Evolutionary conservation across 2,329 filamentous ascomycete species (phyloP).

Genomic region (Penicillium sp.): DNA sequence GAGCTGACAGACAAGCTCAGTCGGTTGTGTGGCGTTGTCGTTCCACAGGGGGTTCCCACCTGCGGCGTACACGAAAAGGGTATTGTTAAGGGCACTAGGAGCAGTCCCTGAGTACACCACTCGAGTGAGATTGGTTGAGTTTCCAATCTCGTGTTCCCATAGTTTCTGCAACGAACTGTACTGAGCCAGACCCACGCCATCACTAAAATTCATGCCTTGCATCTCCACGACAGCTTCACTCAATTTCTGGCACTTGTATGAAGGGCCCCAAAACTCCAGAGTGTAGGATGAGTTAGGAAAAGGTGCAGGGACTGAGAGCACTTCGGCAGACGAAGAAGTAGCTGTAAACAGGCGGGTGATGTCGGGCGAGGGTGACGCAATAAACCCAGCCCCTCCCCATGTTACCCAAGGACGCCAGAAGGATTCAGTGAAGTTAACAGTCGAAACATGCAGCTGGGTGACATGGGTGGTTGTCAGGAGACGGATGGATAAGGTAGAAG

Average conservation of each 20-base stretch:
- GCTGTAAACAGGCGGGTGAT: not conserved
- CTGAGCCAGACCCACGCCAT: not conserved
- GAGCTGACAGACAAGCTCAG: slow-evolving; percentile 12
- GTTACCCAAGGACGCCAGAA: not conserved
- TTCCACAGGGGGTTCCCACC: not conserved
- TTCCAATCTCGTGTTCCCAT: not conserved
- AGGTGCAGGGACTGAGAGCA: slow-evolving; percentile 2
- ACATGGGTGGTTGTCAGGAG: not conserved
- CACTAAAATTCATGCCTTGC: slow-evolving; percentile 3
- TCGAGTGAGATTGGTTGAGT: not conserved
- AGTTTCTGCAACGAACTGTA: slow-evolving; percentile 1
- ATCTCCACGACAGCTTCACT: slow-evolving; percentile 9
- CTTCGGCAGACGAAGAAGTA: slow-evolving; percentile 1
- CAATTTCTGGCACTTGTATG: slow-evolving; percentile 11
- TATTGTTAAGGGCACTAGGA: not conserved
- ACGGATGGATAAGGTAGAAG: not conserved
- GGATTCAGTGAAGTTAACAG: not conserved
- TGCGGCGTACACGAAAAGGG: slow-evolving; percentile 1
- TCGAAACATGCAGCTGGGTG: not conserved
- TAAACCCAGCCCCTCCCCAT: not conserved
- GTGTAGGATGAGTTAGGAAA: slow-evolving; percentile 8
- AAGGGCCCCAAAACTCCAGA: slow-evolving; percentile 13
- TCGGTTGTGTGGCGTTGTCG: slow-evolving; percentile 1
- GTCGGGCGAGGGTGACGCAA: not conserved
- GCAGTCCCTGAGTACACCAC: not conserved